These are phyloP conservation scores for Salix suchowensis DNA, from an alignment of 345 rosid species.

Conservation along the genomic window DNA sequence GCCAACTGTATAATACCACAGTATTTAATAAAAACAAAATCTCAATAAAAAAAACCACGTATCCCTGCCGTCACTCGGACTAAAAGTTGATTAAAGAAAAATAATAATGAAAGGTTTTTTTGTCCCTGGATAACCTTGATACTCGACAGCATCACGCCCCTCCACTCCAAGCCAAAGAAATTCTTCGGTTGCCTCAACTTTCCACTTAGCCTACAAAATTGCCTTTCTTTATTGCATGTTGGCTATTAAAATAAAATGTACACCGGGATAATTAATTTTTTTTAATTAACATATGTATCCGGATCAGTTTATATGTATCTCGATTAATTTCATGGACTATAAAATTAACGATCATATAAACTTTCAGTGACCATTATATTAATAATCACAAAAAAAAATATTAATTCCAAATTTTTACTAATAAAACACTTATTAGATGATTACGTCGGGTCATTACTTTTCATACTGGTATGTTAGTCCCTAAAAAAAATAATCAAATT, in stretches of 20 bases:
- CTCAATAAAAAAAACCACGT: not conserved
- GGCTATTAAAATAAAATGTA: not conserved
- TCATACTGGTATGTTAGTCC: too few relatives aligned
- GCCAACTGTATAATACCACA: too few relatives aligned
- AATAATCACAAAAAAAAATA: fast-evolving
- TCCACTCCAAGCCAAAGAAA: constrained; percentile 2
- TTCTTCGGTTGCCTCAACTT: not conserved
- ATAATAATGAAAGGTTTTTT: not conserved
- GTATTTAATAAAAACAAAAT: not conserved
- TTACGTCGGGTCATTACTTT: too few relatives aligned
- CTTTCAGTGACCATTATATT: too few relatives aligned
- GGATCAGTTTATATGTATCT: too few relatives aligned
- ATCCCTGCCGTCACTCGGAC: not conserved
- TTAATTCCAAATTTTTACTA: too few relatives aligned
- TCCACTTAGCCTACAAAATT: not conserved
- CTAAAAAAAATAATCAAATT: too few relatives aligned
- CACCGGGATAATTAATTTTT: not conserved
- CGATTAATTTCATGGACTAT: too few relatives aligned
- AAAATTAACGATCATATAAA: too few relatives aligned
- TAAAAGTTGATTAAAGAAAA: not conserved
- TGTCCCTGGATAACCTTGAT: not conserved
- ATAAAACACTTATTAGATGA: too few relatives aligned
- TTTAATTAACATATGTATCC: too few relatives aligned
- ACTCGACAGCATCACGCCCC: not conserved
- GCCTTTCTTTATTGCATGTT: not conserved